Percentiles rank a stretch among this genome's conserved stretches.
phyloP scores from a whole-genome alignment of 495 filamentous ascomycete genomes.

The Podospora bellae-mahoneyi region DNA sequence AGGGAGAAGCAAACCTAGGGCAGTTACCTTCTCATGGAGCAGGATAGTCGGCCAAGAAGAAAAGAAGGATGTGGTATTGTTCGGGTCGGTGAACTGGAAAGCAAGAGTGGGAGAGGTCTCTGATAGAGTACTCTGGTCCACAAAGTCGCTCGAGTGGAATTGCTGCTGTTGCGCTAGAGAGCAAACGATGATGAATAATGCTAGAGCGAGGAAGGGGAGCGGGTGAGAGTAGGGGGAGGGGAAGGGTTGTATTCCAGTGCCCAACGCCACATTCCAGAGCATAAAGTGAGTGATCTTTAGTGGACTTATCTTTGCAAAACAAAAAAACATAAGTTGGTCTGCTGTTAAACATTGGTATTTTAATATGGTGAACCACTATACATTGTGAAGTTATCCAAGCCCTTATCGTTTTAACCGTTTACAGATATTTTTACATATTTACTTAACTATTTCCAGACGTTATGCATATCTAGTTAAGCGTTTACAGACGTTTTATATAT shows the following conservation, averaged over 20 bases:
- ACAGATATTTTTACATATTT: background rate
- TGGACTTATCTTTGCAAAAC: background rate
- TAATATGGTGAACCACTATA: background rate
- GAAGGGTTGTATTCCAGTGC: background rate
- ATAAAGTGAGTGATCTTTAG: no score
- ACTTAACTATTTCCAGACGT: no score
- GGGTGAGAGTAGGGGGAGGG: no score
- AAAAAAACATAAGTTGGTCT: background rate
- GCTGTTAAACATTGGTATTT: background rate
- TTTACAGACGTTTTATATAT: no score
- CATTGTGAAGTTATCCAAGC: background rate
- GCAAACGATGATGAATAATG: background rate
- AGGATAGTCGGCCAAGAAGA: background rate
- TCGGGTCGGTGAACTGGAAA: background rate
- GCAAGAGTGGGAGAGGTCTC: background rate
- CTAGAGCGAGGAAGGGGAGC: no score
- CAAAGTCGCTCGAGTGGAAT: background rate
- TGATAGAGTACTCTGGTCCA: background rate
- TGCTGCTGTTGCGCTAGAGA: background rate
- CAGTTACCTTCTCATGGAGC: background rate
- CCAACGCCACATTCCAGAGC: background rate
- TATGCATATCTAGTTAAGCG: no score
- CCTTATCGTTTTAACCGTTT: background rate
- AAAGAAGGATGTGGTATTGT: background rate
- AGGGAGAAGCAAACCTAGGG: background rate